phyloP scores from a whole-genome alignment of 352 stramenopile species.

The Pilasporangium apinafurcum region DNA sequence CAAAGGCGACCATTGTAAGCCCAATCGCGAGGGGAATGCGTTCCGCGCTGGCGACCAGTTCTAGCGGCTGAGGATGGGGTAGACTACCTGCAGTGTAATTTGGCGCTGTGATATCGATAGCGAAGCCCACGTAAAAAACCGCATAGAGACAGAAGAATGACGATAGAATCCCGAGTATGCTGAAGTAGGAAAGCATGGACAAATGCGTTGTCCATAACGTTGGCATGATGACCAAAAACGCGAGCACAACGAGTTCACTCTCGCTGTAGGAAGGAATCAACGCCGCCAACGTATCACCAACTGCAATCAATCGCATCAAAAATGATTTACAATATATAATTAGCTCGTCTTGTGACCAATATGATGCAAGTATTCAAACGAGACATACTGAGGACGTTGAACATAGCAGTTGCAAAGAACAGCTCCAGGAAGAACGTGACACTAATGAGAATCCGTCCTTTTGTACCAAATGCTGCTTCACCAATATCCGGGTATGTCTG shows the following conservation, averaged over 20 bases:
- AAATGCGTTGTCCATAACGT: slow-evolving; percentile 79
- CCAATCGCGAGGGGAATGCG: slow-evolving; percentile 75
- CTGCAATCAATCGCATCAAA: slow-evolving; percentile 15
- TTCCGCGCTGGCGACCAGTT: slow-evolving; percentile 57
- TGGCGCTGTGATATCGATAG: slow-evolving; percentile 29
- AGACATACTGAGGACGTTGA: slow-evolving; percentile 68
- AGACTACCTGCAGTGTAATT: slow-evolving; percentile 51
- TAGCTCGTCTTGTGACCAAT: not conserved
- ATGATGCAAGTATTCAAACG: not conserved
- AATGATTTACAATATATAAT: not conserved
- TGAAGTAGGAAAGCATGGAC: slow-evolving; percentile 81
- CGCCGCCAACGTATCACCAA: slow-evolving; percentile 68
- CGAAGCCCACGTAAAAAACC: slow-evolving; percentile 71
- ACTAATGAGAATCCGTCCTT: slow-evolving; percentile 61
- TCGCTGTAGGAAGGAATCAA: slow-evolving; percentile 60
- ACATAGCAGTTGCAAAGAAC: slow-evolving; percentile 76
- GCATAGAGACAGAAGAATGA: slow-evolving; percentile 75
- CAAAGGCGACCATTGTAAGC: slow-evolving; percentile 84
- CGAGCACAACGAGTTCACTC: slow-evolving; percentile 55
- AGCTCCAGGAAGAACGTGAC: slow-evolving; percentile 81
- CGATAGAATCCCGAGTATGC: slow-evolving; percentile 78
- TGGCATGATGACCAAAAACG: slow-evolving; percentile 69
- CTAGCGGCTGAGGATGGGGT: slow-evolving; percentile 43
- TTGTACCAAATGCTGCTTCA: slow-evolving; percentile 71
- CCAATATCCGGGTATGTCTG: slow-evolving; percentile 78